Base-by-base conservation (phyloP, 441 rosid genomes). In the Capsella rubella region DNA sequence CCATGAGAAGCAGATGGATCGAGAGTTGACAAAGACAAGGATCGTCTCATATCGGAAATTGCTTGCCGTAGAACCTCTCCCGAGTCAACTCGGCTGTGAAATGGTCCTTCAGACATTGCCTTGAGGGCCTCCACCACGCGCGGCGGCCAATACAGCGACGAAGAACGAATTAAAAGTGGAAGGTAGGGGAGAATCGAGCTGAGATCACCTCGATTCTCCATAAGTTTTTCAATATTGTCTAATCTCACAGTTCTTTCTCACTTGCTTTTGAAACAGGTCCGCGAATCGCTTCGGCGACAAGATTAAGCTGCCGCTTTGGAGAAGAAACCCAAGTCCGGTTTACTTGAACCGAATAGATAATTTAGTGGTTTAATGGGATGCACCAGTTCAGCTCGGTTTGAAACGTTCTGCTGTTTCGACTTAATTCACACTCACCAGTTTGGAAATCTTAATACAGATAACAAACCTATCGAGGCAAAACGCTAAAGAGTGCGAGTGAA, bases 61-160 rank as follows among this genome's bases (percentile, higher is more conserved):
- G 93, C 86, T 13, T 66, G 66, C 74, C 83, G 81, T 4, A 93
- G 75, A 64, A 75, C 78, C 59, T 88, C 82, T 59, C 98, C 98
- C 3, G 91, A 86, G 83, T 73, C 64, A 50, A 93, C 87, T 16
- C 62, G 78, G 83, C 90, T 84, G 75, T 74, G 82, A 57, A 67
- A 61, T 6, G 92, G 91, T 13, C 95, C 95, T 60, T 77, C 69
- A 2, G 92, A 84, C 79, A 90, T 78, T 25, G 84, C 78, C 57
- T 85, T 82, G 6, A 89, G 82, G 32, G 86, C 81, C 77, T 87
- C 93, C 72, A 85, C 87, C 29, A 83, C 82, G 16, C 76, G 81
- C 25, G 92, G 75, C 12, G 90, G 91, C 98, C 95, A 93, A 39
- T 78, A 84, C 64, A 87, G 82, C 16, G 70, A 68, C 1, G 85